Percentiles rank a stretch among this genome's conserved stretches.
These are phyloP conservation scores for Fusarium hostae DNA, from an alignment of 2,329 filamentous ascomycete genomes.

Conservation along the genomic window DNA sequence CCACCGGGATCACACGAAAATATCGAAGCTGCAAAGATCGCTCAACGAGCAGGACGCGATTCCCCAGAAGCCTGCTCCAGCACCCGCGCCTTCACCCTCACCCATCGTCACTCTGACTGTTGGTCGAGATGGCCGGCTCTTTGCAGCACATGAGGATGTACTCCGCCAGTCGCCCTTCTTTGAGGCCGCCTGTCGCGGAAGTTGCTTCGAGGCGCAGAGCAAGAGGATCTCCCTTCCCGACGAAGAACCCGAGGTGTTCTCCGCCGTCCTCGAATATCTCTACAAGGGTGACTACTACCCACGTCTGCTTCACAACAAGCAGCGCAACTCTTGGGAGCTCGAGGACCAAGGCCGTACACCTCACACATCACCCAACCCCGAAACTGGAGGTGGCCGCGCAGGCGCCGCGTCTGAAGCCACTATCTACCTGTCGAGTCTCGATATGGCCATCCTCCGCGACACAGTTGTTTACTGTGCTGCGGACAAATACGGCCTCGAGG, in stretches of 20 bases:
- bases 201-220: constrained; percentile 79
- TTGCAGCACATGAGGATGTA: constrained; percentile 95
- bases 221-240: constrained; percentile 78
- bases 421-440: constrained; percentile 78
- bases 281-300: constrained; percentile 98
- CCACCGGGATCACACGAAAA: constrained; percentile 79
- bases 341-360: constrained; percentile 69
- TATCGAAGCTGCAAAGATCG: constrained; percentile 87
- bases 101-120: constrained; percentile 90
- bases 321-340: constrained; percentile 88
- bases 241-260: constrained; percentile 92
- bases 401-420: constrained; percentile 61
- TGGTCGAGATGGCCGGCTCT: constrained; percentile 85
- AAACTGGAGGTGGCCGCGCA: constrained; percentile 58
- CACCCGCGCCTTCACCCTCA: constrained; percentile 56
- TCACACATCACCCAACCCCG: constrained; percentile 63
- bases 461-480: constrained; percentile 95
- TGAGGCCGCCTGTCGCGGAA: constrained; percentile 74
- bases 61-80: constrained; percentile 30
- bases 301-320: constrained; percentile 86
- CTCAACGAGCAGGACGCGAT: constrained; percentile 67
- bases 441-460: constrained; percentile 85
- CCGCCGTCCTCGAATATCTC: constrained; percentile 92
- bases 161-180: constrained; percentile 89
- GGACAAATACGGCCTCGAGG: constrained; percentile 89